Base-by-base conservation (phyloP, 2,329 filamentous ascomycete genomes). In the Sordariomycetes sp. region DNA sequence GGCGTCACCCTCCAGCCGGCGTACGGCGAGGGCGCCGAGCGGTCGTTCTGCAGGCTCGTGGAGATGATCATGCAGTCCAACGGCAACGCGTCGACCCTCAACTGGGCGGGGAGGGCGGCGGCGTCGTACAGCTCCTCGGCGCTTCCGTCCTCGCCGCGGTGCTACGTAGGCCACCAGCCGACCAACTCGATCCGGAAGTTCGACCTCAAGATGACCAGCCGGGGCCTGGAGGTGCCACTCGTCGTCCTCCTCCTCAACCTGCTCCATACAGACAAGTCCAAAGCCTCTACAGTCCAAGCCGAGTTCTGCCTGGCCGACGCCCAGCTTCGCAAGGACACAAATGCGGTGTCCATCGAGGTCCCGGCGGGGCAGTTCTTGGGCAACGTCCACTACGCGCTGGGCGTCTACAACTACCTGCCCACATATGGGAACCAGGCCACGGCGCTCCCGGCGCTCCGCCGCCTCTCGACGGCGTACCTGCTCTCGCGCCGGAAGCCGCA, bases 1-100 rank as follows among this genome's bases (percentile, higher is more conserved):
- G 64, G 61, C 40, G 64, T 73, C 4, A 68, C 67, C 28, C 72
- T 73, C 67, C 65, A 68, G 8, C 61, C 72, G 24, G 60, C 71
- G 0, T 73, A 71, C 24, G 71, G 71, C 2, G 71, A 72, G 43
- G 70, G 70, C n/a, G 43, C 18, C 7, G 53, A 32, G 28, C 64
- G 59, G 40, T 68, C 70, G 7, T 72, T 71, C 48, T 53, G 64
- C 7, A 63, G 70, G 20, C 60, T 72, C 1, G 68, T 71, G 55
- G 64, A 71, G 53, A 68, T 71, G 35, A 68, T 72, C 12, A 60
- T 72, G 55, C 68, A 67, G 58, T 40, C 37, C 3, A 40, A 40
- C 12, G 37, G 37, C 37, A 40, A 40, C 37, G 37, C 37, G 12
- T 40, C 37, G 37, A 18, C 18, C 37, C 37, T 40, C 37, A 40